Conservation (phyloP, 805 yeast genomes). For the Isabelozyma gotoi region DNA sequence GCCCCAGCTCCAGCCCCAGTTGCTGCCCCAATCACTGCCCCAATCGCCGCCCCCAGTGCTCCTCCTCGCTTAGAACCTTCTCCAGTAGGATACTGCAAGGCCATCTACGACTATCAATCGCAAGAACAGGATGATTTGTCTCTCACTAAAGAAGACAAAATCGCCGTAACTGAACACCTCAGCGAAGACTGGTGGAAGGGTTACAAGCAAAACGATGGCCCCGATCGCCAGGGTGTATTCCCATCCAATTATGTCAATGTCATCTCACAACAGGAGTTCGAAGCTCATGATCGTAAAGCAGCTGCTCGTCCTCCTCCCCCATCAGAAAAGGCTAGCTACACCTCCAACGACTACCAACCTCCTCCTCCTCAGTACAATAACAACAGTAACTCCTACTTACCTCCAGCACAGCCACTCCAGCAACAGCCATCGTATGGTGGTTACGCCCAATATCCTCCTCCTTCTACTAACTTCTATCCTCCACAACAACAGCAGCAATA, state of each 20-base stretch:
- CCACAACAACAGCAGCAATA: slow-evolving; percentile 25
- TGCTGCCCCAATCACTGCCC: slow-evolving; percentile 5
- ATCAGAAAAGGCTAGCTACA: slow-evolving; percentile 4
- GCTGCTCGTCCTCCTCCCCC: slow-evolving; percentile 20
- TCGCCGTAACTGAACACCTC: slow-evolving; percentile 68
- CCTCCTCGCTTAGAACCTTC: slow-evolving; percentile 14
- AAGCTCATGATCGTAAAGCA: slow-evolving; percentile 9
- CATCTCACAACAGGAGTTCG: slow-evolving; percentile 33
- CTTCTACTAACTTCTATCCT: slow-evolving; percentile 47
- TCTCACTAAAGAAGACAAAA: slow-evolving; percentile 63
- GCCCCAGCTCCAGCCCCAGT: slow-evolving; percentile 6
- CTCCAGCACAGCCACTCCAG: slow-evolving; percentile 11
- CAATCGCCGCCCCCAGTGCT: slow-evolving; percentile 19
- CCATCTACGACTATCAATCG: slow-evolving; percentile 70
- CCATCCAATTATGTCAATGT: slow-evolving; percentile 80
- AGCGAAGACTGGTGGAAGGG: slow-evolving; percentile 95
- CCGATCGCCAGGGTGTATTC: slow-evolving; percentile 71
- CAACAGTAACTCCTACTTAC: slow-evolving; percentile 7
- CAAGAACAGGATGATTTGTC: slow-evolving; percentile 75
- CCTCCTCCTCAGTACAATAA: slow-evolving; percentile 15
- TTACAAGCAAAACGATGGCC: slow-evolving; percentile 29
- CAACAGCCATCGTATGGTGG: slow-evolving; percentile 34
- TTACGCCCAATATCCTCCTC: slow-evolving; percentile 51
- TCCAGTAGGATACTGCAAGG: slow-evolving; percentile 50
- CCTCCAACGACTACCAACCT: slow-evolving; percentile 11